phyloP scores from a whole-genome alignment of 2,329 filamentous ascomycete species.

The Colletotrichum liriopes region DNA sequence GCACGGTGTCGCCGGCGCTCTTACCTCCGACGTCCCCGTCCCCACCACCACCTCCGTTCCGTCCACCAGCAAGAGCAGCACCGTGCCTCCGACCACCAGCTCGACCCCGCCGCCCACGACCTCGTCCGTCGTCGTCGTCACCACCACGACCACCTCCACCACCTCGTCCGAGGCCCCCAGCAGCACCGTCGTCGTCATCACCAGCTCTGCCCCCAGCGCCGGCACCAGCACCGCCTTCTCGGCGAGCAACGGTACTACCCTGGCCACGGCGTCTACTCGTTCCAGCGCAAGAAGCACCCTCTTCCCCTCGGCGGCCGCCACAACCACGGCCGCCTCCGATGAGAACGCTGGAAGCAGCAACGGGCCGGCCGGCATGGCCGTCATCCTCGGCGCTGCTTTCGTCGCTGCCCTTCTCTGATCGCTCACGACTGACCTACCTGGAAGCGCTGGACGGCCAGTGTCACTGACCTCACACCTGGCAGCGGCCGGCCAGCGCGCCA shows the following conservation, averaged over 20 bases:
- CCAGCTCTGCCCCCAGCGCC: conserved; percentile 27
- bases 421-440: conserved; percentile 36
- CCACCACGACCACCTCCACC: conserved; percentile 30
- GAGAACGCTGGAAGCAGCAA: conserved; percentile 31
- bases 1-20: conserved; percentile 63
- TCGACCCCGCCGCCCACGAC: conserved; percentile 40
- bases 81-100: conserved; percentile 45
- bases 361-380: conserved; percentile 36
- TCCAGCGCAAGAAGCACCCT: conserved; percentile 20
- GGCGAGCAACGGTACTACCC: conserved; percentile 27
- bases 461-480: not conserved
- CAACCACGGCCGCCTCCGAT: not conserved
- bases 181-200: conserved; percentile 28
- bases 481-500: conserved; percentile 27
- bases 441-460: conserved; percentile 30
- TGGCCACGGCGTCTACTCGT: conserved; percentile 24
- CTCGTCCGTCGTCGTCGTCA: conserved; percentile 2
- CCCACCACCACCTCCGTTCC: conserved; percentile 51
- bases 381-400: conserved; percentile 41
- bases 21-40: conserved; percentile 62
- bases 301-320: conserved; percentile 14
- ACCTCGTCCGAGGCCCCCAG: conserved; percentile 24
- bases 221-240: conserved; percentile 30
- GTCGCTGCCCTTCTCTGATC: conserved; percentile 40
- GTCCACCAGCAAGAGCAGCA: conserved; percentile 50